Evolutionary conservation across 1,284 basidiomycete species (phyloP), one percentile per base, ranked within the genome.

Genomic region (Ceratobasidium sp.): DNA sequence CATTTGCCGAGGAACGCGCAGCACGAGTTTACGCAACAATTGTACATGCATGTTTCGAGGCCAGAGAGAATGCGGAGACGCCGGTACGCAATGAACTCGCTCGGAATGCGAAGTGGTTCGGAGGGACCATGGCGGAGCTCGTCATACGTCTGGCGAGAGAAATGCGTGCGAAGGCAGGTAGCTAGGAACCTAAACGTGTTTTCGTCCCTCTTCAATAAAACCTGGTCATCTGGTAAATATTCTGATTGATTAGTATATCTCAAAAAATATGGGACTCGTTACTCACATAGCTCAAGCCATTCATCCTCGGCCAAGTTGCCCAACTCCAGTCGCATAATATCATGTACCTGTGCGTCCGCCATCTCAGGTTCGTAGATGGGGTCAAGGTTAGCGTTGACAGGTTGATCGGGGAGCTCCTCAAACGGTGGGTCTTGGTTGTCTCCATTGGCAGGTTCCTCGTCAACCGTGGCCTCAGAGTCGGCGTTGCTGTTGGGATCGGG

Each of bases 1-100:
- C 80, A 77, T 0, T 76, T 73, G 0, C 81, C 82, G 9, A 77
- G 74, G 74, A 77, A 85, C 47, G 78, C 80, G 55, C 76, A 76
- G 69, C 84, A 85, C 0, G 81, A 81, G 18, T 80, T 78, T 18
- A 78, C 64, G 63, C 84, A 84, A 74, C 83, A 84, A 73, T 84
- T 74, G 52, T 73, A 70, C 0, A 18, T 23, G 32, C n/a, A 6
- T 14, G 21, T 9, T 23, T 46, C 28, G 1, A 75, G 21, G 13
- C 55, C 72, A 11, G 59, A 43, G 2, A 57, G 38, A 18, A 47
- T n/a, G 2, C 18, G 38, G 9, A 69, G 54, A 43, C 66, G 43
- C 1, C 66, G 43, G 38, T 26, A 58, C 1, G 66, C 66, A 23
- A 69, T 28, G 8, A 57, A 57, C 52, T 69, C 66, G 23, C 50